phyloP scores from a whole-genome alignment of 2,329 filamentous ascomycete species.

The Trichoderma arundinaceum region DNA sequence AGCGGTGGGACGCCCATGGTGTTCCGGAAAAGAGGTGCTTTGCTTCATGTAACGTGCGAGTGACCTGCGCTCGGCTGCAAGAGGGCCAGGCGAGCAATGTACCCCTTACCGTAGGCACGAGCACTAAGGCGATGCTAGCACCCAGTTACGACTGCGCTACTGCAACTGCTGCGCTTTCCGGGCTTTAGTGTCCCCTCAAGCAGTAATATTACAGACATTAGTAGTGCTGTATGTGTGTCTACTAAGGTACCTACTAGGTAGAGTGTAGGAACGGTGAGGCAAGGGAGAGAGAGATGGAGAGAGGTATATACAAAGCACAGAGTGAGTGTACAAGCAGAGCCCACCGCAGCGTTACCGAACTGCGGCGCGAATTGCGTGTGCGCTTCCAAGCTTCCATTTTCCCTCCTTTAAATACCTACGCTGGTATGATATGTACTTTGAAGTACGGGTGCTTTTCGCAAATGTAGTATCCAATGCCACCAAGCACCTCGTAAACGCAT shows the following conservation, averaged over 20 bases:
- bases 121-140: constrained; percentile 1
- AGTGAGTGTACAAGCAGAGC: too few species aligned
- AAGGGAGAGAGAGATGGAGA: neutral
- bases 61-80: constrained; percentile 22
- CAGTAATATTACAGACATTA: neutral
- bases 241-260: neutral
- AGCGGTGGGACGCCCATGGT: neutral
- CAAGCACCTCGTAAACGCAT: too few species aligned
- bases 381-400: too few species aligned
- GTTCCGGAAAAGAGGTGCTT: neutral
- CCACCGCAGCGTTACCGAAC: too few species aligned
- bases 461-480: too few species aligned
- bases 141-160: constrained; percentile 5
- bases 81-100: neutral
- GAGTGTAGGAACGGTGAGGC: neutral
- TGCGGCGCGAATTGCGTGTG: too few species aligned
- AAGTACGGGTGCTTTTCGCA: too few species aligned
- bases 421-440: too few species aligned
- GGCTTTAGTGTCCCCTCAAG: neutral
- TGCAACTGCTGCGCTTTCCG: constrained; percentile 6
- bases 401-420: neutral
- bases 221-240: too few species aligned
- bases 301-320: too few species aligned
- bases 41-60: constrained; percentile 17
- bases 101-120: constrained; percentile 19